Evolutionary conservation across 2,329 filamentous ascomycete genomes (phyloP), one percentile per base, ranked within the genome.

Genomic region (Simplicillium aogashimaense): DNA sequence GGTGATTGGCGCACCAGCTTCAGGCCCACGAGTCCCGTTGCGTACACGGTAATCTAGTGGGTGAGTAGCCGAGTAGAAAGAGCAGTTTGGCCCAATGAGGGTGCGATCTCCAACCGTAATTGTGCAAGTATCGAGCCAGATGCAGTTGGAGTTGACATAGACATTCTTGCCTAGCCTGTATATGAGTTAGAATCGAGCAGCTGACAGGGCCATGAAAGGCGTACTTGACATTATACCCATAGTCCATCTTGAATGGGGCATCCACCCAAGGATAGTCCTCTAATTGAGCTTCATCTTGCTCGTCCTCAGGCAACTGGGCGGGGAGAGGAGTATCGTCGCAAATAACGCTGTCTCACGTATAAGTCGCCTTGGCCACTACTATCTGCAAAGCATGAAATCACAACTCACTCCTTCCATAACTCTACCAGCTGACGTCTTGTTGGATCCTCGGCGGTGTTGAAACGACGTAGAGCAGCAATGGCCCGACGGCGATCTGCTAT

Each of bases 31-130:
- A 1, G 73, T 80, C 1, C 87, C 86, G 52, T 89, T 82, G 25
- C 87, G 76, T 5, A 90, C 48, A 1, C 70, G 70, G 1, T 85
- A 84, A 50, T 94, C 85, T 1, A 88, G 61, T 2, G 87, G 86
- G 59, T 95, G 88, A 0, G 74, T 80, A 2, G 76, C 88, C 31
- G 76, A 76, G 57, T 76, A 94, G 49, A 95, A 75, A 30, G 70
- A 78, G 33, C 87, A 84, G 53, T 86, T 85, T 2, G 88, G 86
- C 0, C 85, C 88, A 33, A 92, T 66, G 18, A 95, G 64, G 1
- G 85, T 90, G 39, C 87, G 77, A 4, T 79, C 74, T 1, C 88
- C 88, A 37, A 95, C 77, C 1, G 70, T 78, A 41, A 94, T 83
- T 20, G 69, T 60, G 56, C 80, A 84, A 1, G 83, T 89, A 55